These are phyloP conservation scores for Pseudomassariella vexata DNA, from an alignment of 2,329 filamentous ascomycete genomes.

Conservation along the genomic window DNA sequence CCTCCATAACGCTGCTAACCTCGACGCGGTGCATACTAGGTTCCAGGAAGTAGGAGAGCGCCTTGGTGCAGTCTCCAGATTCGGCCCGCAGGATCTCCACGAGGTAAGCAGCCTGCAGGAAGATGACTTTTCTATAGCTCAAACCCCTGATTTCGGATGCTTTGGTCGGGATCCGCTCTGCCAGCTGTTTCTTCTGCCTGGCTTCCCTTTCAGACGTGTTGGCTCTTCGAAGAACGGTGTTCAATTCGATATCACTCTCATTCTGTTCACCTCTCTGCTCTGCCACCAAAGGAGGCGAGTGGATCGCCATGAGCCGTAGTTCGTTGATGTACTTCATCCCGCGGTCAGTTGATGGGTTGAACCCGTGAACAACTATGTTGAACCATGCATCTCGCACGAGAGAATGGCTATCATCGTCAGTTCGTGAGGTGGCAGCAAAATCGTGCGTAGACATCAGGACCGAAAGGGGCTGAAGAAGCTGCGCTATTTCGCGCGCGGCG, in stretches of 20 bases:
- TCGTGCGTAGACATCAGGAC: slow-evolving; percentile 69
- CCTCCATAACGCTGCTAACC: slow-evolving; percentile 60
- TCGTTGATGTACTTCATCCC: slow-evolving; percentile 70
- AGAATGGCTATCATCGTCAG: slow-evolving; percentile 64
- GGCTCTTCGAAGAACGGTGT: slow-evolving; percentile 83
- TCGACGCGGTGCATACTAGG: slow-evolving; percentile 68
- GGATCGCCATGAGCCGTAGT: slow-evolving; percentile 75
- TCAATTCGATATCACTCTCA: slow-evolving; percentile 95
- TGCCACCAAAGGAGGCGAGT: slow-evolving; percentile 81
- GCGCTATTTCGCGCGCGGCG: slow-evolving; percentile 79
- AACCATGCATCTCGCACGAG: slow-evolving; percentile 93
- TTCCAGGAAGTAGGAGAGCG: slow-evolving; percentile 90
- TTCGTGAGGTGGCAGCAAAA: slow-evolving; percentile 35
- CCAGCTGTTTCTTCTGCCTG: slow-evolving; percentile 75
- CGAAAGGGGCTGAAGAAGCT: slow-evolving; percentile 82
- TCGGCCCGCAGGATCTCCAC: slow-evolving; percentile 84
- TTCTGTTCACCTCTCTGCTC: slow-evolving; percentile 84
- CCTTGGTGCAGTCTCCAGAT: slow-evolving; percentile 83
- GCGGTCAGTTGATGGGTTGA: slow-evolving; percentile 67
- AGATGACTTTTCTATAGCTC: slow-evolving; percentile 86
- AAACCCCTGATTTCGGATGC: slow-evolving; percentile 74
- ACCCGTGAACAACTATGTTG: slow-evolving; percentile 93
- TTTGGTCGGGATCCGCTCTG: slow-evolving; percentile 67
- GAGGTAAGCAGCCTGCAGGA: slow-evolving; percentile 83
- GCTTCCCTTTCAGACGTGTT: slow-evolving; percentile 73